A percentile compares a stretch with the other conserved stretches of the same genome.
phyloP scores from a whole-genome alignment of 2,329 filamentous ascomycete species.

The Monosporascus sp. region DNA sequence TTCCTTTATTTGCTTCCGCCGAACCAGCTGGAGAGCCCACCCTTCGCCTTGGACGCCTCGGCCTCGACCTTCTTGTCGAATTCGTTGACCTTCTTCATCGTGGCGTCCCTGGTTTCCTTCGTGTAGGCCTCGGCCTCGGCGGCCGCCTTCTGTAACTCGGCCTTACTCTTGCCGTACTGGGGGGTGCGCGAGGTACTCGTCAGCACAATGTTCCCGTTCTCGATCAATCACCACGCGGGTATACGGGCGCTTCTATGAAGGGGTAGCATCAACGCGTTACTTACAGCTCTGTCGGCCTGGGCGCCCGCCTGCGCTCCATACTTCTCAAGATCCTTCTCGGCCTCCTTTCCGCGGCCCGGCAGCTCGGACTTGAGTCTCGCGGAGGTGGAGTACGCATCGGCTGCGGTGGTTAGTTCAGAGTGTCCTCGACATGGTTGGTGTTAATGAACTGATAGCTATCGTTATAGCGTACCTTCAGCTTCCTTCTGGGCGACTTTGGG shows the following conservation, averaged over 20 bases:
- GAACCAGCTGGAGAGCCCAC: slow-evolving; percentile 80
- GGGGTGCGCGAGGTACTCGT: neutral
- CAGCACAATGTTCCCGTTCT: neutral
- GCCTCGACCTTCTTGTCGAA: slow-evolving; percentile 79
- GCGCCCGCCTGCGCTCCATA: slow-evolving; percentile 56
- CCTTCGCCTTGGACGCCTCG: slow-evolving; percentile 75
- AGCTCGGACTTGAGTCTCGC: slow-evolving; percentile 61
- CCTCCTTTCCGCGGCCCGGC: slow-evolving; percentile 55
- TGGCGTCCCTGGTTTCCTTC: slow-evolving; percentile 58
- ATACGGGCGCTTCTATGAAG: no score
- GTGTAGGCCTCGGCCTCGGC: slow-evolving; percentile 53
- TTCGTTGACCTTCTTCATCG: slow-evolving; percentile 70
- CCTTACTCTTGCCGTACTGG: slow-evolving; percentile 58
- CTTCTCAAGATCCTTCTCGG: slow-evolving; percentile 59
- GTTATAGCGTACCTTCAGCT: slow-evolving; percentile 62
- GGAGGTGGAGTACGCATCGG: slow-evolving; percentile 67
- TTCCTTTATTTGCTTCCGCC: slow-evolving; percentile 49
- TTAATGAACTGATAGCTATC: no score
- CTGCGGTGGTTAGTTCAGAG: slow-evolving; percentile 38
- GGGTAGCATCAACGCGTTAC: slow-evolving; percentile 23
- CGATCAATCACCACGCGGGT: no score
- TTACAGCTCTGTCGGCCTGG: slow-evolving; percentile 65
- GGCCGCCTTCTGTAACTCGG: slow-evolving; percentile 56
- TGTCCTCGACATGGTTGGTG: no score
- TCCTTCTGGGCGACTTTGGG: slow-evolving; percentile 80